A percentile compares a stretch with the other conserved stretches of the same genome.
Evolutionary conservation across 768 basidiomycete genomes (phyloP).

Genomic region (Auriscalpium microsporum): DNA sequence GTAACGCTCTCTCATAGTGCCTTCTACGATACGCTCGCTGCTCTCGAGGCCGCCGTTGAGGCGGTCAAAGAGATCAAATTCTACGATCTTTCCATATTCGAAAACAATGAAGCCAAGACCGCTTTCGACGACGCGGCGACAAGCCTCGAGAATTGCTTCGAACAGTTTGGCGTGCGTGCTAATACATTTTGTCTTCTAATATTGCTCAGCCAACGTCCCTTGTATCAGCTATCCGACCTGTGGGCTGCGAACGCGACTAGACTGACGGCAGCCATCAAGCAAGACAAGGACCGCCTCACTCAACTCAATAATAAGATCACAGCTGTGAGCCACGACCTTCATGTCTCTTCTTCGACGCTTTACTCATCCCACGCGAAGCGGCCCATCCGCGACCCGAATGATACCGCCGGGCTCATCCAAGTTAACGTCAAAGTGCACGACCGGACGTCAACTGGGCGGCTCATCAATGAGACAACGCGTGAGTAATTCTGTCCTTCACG

Average conservation of each 20-base stretch:
- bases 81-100: conserved; percentile 1
- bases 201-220: not conserved
- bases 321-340: not conserved
- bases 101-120: conserved; percentile 1
- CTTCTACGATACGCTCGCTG: conserved; percentile 2
- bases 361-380: not conserved
- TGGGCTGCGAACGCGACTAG: not conserved
- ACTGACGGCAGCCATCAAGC: not conserved
- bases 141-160: conserved; percentile 2
- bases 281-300: not conserved
- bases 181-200: conserved; percentile 33
- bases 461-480: not conserved
- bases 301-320: not conserved
- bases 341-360: not conserved
- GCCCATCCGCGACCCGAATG: not conserved
- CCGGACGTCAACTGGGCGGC: not conserved
- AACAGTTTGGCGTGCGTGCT: conserved; percentile 2
- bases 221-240: not conserved
- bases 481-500: not conserved
- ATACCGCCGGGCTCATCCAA: not conserved
- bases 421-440: not conserved
- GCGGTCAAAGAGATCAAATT: conserved; percentile 6
- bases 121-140: not conserved
- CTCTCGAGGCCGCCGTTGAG: not conserved
- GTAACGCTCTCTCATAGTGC: not conserved